phyloP scores from a whole-genome alignment of 176 grass and related monocot genomes.

The Dendrocalamus sinicus region DNA sequence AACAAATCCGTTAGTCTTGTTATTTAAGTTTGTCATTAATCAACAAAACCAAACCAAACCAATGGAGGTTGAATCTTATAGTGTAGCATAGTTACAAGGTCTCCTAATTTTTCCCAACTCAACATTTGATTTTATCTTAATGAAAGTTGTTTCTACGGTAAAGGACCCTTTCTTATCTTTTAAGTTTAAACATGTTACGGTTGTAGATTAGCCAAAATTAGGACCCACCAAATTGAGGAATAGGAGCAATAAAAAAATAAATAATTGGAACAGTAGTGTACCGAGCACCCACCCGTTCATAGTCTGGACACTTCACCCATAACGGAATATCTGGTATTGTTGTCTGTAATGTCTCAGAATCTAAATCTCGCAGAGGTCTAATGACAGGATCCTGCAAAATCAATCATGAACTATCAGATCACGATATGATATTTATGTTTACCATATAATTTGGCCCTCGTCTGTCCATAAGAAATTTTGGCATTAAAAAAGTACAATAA shows the following conservation, averaged over 20 bases:
- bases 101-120: background rate
- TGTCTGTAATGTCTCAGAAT: conserved; percentile 59
- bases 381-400: conserved; percentile 75
- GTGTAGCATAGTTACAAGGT: background rate
- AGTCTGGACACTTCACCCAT: conserved; percentile 94
- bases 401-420: background rate
- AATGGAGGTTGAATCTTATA: too few relatives aligned
- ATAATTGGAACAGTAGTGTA: background rate
- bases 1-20: too few relatives aligned
- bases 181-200: background rate
- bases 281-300: conserved; percentile 63
- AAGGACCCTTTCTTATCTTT: background rate
- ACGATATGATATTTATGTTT: background rate
- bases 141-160: background rate
- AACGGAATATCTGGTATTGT: conserved; percentile 76
- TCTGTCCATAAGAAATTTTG: background rate
- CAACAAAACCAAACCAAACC: too few relatives aligned
- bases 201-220: background rate
- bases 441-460: background rate
- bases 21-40: too few relatives aligned
- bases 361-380: conserved; percentile 65
- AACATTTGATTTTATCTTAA: background rate
- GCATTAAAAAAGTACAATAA: background rate
- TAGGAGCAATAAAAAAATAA: background rate
- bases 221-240: background rate